phyloP scores from a whole-genome alignment of 805 yeast genomes.

The Myxozyma mucilagina region DNA sequence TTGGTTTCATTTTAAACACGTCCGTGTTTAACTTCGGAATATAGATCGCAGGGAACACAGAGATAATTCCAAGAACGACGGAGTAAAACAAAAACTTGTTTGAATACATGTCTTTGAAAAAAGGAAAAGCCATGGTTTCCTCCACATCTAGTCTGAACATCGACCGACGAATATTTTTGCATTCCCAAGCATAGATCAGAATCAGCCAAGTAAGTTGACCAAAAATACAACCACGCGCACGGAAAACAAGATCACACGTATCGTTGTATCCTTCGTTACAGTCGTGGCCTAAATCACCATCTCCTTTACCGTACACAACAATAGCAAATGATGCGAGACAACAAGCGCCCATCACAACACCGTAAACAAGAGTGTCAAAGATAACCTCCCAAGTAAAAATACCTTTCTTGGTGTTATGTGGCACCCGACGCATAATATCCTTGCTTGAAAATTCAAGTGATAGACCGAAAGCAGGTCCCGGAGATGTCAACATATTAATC shows the following conservation, averaged over 20 bases:
- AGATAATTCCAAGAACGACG: slow-evolving; percentile 62
- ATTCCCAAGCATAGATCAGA: slow-evolving; percentile 79
- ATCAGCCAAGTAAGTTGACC: slow-evolving; percentile 87
- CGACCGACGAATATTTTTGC: slow-evolving; percentile 68
- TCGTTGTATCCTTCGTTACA: slow-evolving; percentile 58
- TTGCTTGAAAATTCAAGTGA: slow-evolving; percentile 66
- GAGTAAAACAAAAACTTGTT: slow-evolving; percentile 84
- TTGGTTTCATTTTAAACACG: slow-evolving; percentile 71
- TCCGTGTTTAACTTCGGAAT: slow-evolving; percentile 79
- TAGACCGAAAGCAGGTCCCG: slow-evolving; percentile 83
- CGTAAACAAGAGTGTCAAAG: slow-evolving; percentile 69
- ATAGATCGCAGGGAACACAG: slow-evolving; percentile 79
- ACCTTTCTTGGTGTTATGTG: slow-evolving; percentile 55
- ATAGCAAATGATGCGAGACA: slow-evolving; percentile 68
- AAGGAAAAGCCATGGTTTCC: slow-evolving; percentile 58
- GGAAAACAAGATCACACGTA: slow-evolving; percentile 63
- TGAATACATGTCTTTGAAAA: slow-evolving; percentile 64
- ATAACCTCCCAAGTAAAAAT: slow-evolving; percentile 69
- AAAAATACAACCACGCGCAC: slow-evolving; percentile 75
- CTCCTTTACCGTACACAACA: slow-evolving; percentile 65
- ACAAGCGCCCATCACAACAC: slow-evolving; percentile 68
- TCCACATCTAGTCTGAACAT: slow-evolving; percentile 58
- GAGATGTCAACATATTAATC: slow-evolving; percentile 75
- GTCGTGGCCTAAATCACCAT: slow-evolving; percentile 62
- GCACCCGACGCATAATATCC: slow-evolving; percentile 64